Evolutionary conservation across 2,329 filamentous ascomycete species (phyloP).

Genomic region (Fonsecaea erecta): DNA sequence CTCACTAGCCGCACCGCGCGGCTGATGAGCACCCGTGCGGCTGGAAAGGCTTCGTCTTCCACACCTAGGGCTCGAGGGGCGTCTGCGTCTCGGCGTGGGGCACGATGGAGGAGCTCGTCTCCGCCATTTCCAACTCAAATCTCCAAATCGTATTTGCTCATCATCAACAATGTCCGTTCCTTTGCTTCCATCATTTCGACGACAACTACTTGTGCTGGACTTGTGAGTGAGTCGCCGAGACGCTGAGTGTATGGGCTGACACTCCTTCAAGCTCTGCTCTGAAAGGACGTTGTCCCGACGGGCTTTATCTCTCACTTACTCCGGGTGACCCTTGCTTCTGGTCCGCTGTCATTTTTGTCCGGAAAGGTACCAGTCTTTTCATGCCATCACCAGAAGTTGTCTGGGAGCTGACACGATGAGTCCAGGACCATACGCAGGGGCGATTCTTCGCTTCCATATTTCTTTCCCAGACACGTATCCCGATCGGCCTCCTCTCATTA

Average conservation of each 20-base stretch:
- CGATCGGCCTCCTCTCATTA: conserved; percentile 76
- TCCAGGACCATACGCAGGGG: conserved; percentile 83
- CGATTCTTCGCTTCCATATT: conserved; percentile 87
- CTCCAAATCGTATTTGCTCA: conserved; percentile 18
- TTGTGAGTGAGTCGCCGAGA: conserved; percentile 65
- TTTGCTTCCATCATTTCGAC: conserved; percentile 60
- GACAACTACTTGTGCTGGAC: conserved; percentile 78
- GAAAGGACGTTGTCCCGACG: conserved; percentile 80
- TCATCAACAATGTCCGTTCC: conserved; percentile 25
- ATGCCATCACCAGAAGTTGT: background rate
- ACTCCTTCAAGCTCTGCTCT: conserved; percentile 68
- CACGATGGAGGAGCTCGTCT: background rate
- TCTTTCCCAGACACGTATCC: conserved; percentile 83
- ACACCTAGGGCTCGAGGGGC: background rate
- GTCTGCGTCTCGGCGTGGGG: conserved; percentile 19
- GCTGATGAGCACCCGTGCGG: background rate
- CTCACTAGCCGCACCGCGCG: background rate
- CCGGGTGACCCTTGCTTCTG: conserved; percentile 81
- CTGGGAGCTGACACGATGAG: conserved; percentile 12
- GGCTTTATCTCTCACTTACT: conserved; percentile 83
- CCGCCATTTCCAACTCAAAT: conserved; percentile 11
- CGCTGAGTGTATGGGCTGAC: conserved; percentile 26
- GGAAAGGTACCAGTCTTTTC: conserved; percentile 66
- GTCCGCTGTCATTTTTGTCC: conserved; percentile 90
- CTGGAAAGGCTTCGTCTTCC: background rate